Evolutionary conservation across 1,284 basidiomycete genomes (phyloP).

Genomic region (Ustilago tritici): DNA sequence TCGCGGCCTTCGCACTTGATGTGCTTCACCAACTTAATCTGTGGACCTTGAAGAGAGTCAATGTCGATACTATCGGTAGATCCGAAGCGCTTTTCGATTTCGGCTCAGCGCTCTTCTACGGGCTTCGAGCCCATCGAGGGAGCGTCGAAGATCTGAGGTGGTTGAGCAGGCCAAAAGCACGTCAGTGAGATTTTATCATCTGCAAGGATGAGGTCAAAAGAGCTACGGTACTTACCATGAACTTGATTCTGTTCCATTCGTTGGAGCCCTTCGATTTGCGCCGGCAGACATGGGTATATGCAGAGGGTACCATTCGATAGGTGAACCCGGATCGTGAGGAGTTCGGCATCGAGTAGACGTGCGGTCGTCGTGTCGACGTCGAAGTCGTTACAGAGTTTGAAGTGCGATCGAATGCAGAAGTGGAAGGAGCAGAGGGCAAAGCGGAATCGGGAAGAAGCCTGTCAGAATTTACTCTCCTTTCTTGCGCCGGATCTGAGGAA

Average conservation of each 20-base stretch:
- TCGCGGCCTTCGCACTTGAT: slow-evolving; percentile 72
- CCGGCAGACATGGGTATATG: slow-evolving; percentile 72
- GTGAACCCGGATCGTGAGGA: slow-evolving; percentile 7
- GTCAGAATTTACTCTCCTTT: slow-evolving; percentile 29
- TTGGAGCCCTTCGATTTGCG: slow-evolving; percentile 75
- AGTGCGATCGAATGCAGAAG: not conserved
- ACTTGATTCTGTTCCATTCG: slow-evolving; percentile 76
- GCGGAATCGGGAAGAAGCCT: slow-evolving; percentile 18
- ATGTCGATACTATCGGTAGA: slow-evolving; percentile 62
- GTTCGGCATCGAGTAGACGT: slow-evolving; percentile 15
- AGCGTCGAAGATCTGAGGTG: slow-evolving; percentile 76
- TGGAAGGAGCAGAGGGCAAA: slow-evolving; percentile 16
- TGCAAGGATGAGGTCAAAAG: not conserved
- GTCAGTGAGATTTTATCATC: not conserved
- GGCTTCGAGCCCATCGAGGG: slow-evolving; percentile 73
- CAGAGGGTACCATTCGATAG: slow-evolving; percentile 66
- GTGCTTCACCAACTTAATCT: slow-evolving; percentile 75
- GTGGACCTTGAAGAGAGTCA: slow-evolving; percentile 57
- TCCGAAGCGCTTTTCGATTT: slow-evolving; percentile 73
- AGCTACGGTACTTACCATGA: slow-evolving; percentile 72
- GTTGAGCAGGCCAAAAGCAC: not conserved
- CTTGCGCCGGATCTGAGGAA: not conserved
- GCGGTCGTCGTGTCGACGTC: slow-evolving; percentile 19
- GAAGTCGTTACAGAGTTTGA: not conserved
- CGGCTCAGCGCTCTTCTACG: slow-evolving; percentile 75